A percentile compares a stretch with the other conserved stretches of the same genome.
phyloP scores from a whole-genome alignment of 352 stramenopile genomes.

The Thraustotheca clavata region DNA sequence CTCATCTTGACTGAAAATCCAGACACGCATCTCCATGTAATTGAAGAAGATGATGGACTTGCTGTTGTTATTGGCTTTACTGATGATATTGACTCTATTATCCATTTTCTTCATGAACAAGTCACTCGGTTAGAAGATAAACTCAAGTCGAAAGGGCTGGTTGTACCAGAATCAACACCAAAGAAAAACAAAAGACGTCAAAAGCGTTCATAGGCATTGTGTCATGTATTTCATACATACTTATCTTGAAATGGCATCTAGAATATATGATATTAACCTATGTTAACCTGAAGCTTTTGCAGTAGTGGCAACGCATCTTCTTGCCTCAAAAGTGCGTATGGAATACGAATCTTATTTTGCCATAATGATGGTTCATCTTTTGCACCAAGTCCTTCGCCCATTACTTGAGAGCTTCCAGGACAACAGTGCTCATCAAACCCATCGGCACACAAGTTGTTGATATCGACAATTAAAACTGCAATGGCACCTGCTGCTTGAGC shows the following conservation, averaged over 20 bases:
- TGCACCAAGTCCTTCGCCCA: conserved; percentile 49
- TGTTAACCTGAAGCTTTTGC: no score
- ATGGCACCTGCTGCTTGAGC: conserved; percentile 57
- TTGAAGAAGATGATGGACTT: not conserved
- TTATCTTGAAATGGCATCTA: no score
- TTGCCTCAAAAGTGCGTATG: conserved; percentile 38
- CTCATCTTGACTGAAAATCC: conserved; percentile 40
- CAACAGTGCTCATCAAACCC: conserved; percentile 67
- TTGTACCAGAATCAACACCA: no score
- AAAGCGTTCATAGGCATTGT: no score
- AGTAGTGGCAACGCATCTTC: conserved; percentile 2
- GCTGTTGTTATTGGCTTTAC: conserved; percentile 17
- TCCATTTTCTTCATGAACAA: conserved; percentile 6
- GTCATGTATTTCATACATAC: no score
- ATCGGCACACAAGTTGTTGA: conserved; percentile 31
- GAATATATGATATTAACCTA: no score
- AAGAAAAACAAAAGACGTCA: no score
- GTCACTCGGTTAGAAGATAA: conserved; percentile 1
- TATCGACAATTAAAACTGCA: conserved; percentile 53
- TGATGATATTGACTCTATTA: conserved; percentile 8
- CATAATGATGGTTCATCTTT: conserved; percentile 47
- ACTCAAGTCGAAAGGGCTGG: conserved; percentile 1
- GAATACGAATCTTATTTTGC: conserved; percentile 40
- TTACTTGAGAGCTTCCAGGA: conserved; percentile 35
- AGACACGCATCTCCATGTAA: not conserved